A percentile compares a stretch with the other conserved stretches of the same genome.
Conservation (phyloP, 345 rosid species). For the Gossypium thurberi region DNA sequence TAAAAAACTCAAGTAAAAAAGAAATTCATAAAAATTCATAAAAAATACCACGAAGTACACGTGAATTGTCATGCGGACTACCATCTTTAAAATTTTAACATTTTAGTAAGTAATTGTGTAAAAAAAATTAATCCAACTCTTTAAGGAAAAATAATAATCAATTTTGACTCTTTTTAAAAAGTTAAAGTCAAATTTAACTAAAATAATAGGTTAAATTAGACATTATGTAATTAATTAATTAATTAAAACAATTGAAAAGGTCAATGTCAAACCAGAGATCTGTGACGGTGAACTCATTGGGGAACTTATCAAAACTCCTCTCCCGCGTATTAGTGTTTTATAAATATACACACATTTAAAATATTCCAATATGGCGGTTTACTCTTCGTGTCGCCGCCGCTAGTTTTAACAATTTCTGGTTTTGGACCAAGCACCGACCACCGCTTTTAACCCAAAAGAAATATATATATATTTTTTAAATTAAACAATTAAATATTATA, state of each 20-base stretch:
- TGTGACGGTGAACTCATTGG: neutral
- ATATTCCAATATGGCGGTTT: neutral
- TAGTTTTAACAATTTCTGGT: neutral
- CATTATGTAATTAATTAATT: too few relatives aligned
- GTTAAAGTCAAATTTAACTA: too few relatives aligned
- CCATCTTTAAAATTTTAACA: too few relatives aligned
- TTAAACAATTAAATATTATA: neutral
- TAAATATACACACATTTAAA: neutral
- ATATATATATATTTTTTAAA: neutral
- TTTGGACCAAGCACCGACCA: conserved; percentile 1
- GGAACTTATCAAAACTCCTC: neutral
- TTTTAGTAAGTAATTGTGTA: too few relatives aligned
- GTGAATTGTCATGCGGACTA: too few relatives aligned
- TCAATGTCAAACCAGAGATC: neutral
- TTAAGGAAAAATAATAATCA: fast-evolving
- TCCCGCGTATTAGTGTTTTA: neutral
- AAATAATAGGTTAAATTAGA: too few relatives aligned
- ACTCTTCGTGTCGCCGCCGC: neutral
- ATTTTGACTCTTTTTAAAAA: too few relatives aligned
- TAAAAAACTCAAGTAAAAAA: too few relatives aligned
- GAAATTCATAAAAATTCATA: too few relatives aligned
- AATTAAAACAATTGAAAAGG: neutral
- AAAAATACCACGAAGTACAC: fast-evolving
- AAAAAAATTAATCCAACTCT: too few relatives aligned
- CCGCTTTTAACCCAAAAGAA: neutral